Evolutionary conservation across 2,329 filamentous ascomycete genomes (phyloP).

Genomic region (Teratosphaeriaceae sp.): DNA sequence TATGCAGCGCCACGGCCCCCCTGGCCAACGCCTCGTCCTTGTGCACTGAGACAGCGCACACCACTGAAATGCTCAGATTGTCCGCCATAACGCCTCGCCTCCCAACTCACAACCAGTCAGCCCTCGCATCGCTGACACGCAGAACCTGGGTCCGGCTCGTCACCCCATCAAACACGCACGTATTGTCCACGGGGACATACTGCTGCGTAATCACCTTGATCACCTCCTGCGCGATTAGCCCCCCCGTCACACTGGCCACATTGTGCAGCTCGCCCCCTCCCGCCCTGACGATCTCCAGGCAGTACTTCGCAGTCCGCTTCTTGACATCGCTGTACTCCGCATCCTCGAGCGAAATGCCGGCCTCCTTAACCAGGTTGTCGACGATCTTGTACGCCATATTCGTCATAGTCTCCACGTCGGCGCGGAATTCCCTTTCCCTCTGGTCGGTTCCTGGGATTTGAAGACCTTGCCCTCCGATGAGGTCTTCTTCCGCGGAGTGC

Average conservation of each 20-base stretch:
- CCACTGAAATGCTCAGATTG: too few relatives aligned
- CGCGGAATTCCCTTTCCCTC: constrained; percentile 26
- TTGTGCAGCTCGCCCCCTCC: constrained; percentile 87
- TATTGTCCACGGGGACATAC: constrained; percentile 59
- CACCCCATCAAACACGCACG: constrained; percentile 57
- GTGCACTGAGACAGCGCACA: too few relatives aligned
- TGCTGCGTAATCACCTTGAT: constrained; percentile 78
- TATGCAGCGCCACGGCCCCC: too few relatives aligned
- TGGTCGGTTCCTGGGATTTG: constrained; percentile 31
- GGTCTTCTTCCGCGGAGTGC: constrained; percentile 30
- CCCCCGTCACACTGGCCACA: constrained; percentile 77
- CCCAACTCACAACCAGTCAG: too few relatives aligned
- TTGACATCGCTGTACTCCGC: constrained; percentile 35
- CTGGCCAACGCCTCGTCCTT: too few relatives aligned
- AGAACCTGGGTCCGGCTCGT: constrained; percentile 42
- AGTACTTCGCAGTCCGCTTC: constrained; percentile 30
- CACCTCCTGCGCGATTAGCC: constrained; percentile 92
- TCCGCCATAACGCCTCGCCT: too few relatives aligned
- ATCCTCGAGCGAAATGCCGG: constrained; percentile 34
- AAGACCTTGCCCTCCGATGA: constrained; percentile 27
- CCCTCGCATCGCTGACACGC: constrained; percentile 12
- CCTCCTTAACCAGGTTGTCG: constrained; percentile 37
- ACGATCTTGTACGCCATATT: constrained; percentile 38
- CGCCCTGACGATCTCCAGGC: constrained; percentile 56
- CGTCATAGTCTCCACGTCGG: constrained; percentile 34